phyloP scores from a whole-genome alignment of 2,329 filamentous ascomycete genomes.

The Penicillium sp. region DNA sequence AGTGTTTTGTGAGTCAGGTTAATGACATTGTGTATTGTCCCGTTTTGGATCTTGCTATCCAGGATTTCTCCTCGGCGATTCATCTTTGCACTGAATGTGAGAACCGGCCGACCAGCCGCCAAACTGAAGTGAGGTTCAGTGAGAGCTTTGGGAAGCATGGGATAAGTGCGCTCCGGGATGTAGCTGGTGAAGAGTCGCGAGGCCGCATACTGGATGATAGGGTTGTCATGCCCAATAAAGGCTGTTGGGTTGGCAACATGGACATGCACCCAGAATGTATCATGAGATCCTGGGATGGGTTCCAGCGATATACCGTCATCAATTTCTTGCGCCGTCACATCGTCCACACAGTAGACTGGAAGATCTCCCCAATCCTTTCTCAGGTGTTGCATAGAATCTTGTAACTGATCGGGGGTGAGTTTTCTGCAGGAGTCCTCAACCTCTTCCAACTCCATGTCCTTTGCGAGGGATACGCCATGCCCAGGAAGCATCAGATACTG shows the following conservation, averaged over 20 bases:
- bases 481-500: slow-evolving; percentile 53
- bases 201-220: slow-evolving; percentile 54
- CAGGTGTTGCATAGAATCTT: slow-evolving; percentile 56
- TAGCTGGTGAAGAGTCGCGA: slow-evolving; percentile 56
- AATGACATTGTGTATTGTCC: slow-evolving; percentile 55
- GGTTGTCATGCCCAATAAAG: slow-evolving; percentile 53
- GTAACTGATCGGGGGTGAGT: slow-evolving; percentile 31
- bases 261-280: slow-evolving; percentile 58
- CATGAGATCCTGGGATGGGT: slow-evolving; percentile 41
- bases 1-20: slow-evolving; percentile 50
- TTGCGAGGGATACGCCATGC: slow-evolving; percentile 32
- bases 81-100: slow-evolving; percentile 61
- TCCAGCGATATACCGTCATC: slow-evolving; percentile 64
- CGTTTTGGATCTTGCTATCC: slow-evolving; percentile 54
- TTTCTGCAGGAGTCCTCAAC: slow-evolving; percentile 30
- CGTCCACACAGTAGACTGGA: slow-evolving; percentile 61
- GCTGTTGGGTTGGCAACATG: slow-evolving; percentile 65
- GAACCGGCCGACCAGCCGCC: slow-evolving; percentile 50
- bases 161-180: slow-evolving; percentile 52
- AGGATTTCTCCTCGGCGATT: slow-evolving; percentile 52
- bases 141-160: slow-evolving; percentile 55
- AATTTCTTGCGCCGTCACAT: slow-evolving; percentile 54
- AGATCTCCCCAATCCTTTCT: slow-evolving; percentile 58
- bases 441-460: slow-evolving; percentile 33
- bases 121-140: slow-evolving; percentile 56